Evolutionary conservation across 1,284 basidiomycete genomes (phyloP), one percentile per base, ranked within the genome.

Genomic region (Ceratobasidium sp.): DNA sequence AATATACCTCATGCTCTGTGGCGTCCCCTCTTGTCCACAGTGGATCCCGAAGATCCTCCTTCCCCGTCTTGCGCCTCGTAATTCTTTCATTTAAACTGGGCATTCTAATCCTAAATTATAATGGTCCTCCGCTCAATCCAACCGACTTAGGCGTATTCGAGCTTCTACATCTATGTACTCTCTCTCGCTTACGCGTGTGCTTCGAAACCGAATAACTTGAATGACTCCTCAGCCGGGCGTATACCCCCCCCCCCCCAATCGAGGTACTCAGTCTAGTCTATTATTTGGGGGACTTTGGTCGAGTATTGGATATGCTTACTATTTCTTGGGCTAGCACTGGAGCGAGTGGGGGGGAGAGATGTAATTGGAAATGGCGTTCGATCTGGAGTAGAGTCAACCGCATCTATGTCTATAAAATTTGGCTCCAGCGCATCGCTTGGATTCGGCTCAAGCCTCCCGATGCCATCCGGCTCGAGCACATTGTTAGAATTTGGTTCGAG

Each of bases 191-290:
- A 70, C 66, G 21, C 26, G 57, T 1, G 66, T 70, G 66, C 28
- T 70, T 70, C 43, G 66, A 70, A n/a, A 52, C 66, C 0, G 54
- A 70, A 11, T 70, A 70, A 21, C 54, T 70, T 41, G 66, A 70
- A 30, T 23, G 66, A 13, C 54, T 70, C 3, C 41, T 70, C 11
- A 55, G 32, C 3, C 52, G 66, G 8, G 30, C 57, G 32, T 58
- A 26, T 41, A 70, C 66, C 13, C 66, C 66, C 14, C 7, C 54
- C 2, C 66, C 58, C 54, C 41, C n/a, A n/a, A n/a, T n/a, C n/a
- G n/a, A 70, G 6, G 23, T 23, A 21, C 66, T 70, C 26, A 38
- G 54, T 13, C 66, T 70, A n/a, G 66, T 52, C 41, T 52, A 70
- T 21, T 38, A 52, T 5, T 21, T 44, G 30, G 66, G 66, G 41